phyloP scores from a whole-genome alignment of 306 rosid species.

The Psophocarpus tetragonolobus region DNA sequence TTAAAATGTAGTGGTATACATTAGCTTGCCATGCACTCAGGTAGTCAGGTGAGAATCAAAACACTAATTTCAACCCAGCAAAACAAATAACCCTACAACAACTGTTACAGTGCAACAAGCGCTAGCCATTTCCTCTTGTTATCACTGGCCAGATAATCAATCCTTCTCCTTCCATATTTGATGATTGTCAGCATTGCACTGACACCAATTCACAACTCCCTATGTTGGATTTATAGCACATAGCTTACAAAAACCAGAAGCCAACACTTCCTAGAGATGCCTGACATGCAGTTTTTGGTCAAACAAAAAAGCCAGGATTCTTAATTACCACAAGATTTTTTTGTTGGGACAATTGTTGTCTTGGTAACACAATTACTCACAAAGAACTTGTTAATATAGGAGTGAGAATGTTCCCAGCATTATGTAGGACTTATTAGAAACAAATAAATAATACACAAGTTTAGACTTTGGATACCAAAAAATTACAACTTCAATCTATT shows the following conservation, averaged over 20 bases:
- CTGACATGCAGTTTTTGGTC: background rate
- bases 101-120: background rate
- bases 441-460: background rate
- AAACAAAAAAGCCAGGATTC: background rate
- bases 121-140: slow-evolving; percentile 7
- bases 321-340: background rate
- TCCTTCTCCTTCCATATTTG: background rate
- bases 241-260: background rate
- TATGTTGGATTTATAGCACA: background rate
- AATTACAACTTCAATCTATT: background rate
- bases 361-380: background rate
- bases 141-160: background rate
- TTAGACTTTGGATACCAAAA: background rate
- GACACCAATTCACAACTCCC: background rate
- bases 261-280: background rate
- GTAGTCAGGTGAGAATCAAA: too few relatives aligned
- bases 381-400: background rate
- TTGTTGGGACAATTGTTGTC: background rate
- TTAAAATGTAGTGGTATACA: background rate
- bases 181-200: slow-evolving; percentile 1
- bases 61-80: background rate
- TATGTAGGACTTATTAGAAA: background rate
- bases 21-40: too few relatives aligned
- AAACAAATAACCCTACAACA: background rate
- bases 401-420: background rate